Conservation (phyloP, 495 filamentous ascomycete species). For the Neurospora sp. region DNA sequence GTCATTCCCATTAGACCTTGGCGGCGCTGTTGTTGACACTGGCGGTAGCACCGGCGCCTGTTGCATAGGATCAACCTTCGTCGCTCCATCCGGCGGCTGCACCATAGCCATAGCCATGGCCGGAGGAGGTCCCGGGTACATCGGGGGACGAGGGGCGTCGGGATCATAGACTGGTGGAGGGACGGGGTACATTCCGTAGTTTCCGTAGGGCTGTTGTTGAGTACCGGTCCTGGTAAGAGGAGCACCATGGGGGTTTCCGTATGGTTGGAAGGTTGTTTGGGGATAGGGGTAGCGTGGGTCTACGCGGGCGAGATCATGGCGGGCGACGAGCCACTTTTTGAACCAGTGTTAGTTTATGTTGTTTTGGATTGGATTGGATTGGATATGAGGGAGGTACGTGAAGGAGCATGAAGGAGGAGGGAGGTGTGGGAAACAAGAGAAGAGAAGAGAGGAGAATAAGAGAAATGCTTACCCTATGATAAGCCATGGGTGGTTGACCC, state of each 20-base stretch:
- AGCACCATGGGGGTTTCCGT: constrained; percentile 3
- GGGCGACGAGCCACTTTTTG: constrained; percentile 55
- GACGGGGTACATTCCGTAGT: constrained; percentile 48
- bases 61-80: constrained; percentile 51
- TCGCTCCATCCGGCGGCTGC: constrained; percentile 34
- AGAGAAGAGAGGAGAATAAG: not conserved
- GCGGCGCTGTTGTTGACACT: constrained; percentile 9
- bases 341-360: not conserved
- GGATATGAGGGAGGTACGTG: not conserved
- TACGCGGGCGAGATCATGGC: constrained; percentile 41
- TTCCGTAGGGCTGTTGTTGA: constrained; percentile 5
- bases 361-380: not conserved
- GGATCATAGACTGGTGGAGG: constrained; percentile 45
- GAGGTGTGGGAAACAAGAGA: not conserved
- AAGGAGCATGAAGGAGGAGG: not conserved
- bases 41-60: constrained; percentile 6
- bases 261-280: constrained; percentile 22
- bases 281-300: constrained; percentile 42
- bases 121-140: constrained; percentile 46
- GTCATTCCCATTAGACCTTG: constrained; percentile 11
- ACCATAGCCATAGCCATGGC: no score
- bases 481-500: constrained; percentile 50
- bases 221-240: constrained; percentile 9
- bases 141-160: constrained; percentile 37
- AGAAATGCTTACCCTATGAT: constrained; percentile 52